Evolutionary conservation across 129 eudicot genomes (phyloP), one percentile per base, ranked within the genome.

Genomic region (Arctium minus): DNA sequence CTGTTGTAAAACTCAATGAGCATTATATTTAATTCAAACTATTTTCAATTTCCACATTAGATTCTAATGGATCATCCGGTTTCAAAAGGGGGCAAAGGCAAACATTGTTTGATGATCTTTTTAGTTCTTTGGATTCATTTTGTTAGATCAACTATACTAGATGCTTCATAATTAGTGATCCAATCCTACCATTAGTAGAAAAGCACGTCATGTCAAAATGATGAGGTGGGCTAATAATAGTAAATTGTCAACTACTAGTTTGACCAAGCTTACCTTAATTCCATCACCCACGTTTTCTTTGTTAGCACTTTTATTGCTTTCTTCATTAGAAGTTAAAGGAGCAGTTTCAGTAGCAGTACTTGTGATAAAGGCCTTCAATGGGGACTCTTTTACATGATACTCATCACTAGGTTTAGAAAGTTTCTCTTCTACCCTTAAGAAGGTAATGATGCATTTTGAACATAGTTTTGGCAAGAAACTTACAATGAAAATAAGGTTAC

Each of bases 361-460:
- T 86, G 22, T 38, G 40, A 70, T 84, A 73, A 86, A 68, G 37
- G 87, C 48, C 65, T 56, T 56, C 27, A 56, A 56, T 4, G 65
- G 65, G 72, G 48, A 67, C 44, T 85, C 88, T 64, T 78, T 56
- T 42, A 70, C 89, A 44, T 46, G 79, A 71, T 44, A 17, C 13
- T 78, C 87, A 40, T 85, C 86, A 13, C 39, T 88, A 44, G 91
- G 79, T 78, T 91, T 83, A 15, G 82, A 37, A 70, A 84, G 68
- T 65, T 81, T 86, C 30, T 44, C 86, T 75, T 83, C 87, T 70
- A 53, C 83, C 89, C 86, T 81, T 86, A 85, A 92, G 86, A n/a
- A 88, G 89, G 84, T 94, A 92, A 60, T 94, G 85, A 94, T 92
- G 90, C 74, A 83, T 22, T n/a, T n/a, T n/a, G 46, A 33, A 78